Evolutionary conservation across 441 rosid genomes (phyloP), one percentile per base, ranked within the genome.

Genomic region (Mallotus repandus): DNA sequence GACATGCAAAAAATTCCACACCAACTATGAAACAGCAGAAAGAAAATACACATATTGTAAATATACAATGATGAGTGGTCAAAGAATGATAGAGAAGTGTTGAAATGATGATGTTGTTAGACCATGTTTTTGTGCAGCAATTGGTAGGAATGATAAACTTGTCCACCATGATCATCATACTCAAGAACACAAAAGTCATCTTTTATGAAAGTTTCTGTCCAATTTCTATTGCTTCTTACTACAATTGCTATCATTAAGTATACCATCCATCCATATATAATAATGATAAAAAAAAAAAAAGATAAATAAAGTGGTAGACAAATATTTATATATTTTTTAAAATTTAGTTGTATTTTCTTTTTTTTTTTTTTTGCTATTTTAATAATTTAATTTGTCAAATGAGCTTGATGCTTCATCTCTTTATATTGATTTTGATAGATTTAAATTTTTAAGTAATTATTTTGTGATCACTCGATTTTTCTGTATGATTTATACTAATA

Each of bases 1-100:
- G 14, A 13, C 59, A 68, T 71, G 78, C 76, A n/a, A 32, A 59
- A 72, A 25, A 54, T 69, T 76, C 76, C 76, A 71, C 76, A 21
- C 63, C 64, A 29, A 53, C 60, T 49, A 61, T 29, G 25, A 59
- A 66, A 62, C 35, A 50, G 4, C 35, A 46, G 21, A 59, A 57
- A 66, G 45, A 60, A 16, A 12, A 50, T 38, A 38, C 0, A 38
- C 1, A 38, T 38, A 6, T n/a, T n/a, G n/a, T n/a, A n/a, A n/a
- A n/a, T 15, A 21, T 8, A 46, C 53, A 43, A 71, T 3, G 7
- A 21, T 29, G 9, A 19, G 2, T 35, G 53, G 4, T 35, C n/a
- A 35, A 0, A 16, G n/a, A 68, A n/a, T 19, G 35, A 10, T 9
- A 19, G 41, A 7, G 9, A 19, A 4, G n/a, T 21, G 55, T 65